A percentile compares a stretch with the other conserved stretches of the same genome.
These are phyloP conservation scores for Euphorbia tirucalli DNA, from an alignment of 345 rosid species.

Conservation along the genomic window DNA sequence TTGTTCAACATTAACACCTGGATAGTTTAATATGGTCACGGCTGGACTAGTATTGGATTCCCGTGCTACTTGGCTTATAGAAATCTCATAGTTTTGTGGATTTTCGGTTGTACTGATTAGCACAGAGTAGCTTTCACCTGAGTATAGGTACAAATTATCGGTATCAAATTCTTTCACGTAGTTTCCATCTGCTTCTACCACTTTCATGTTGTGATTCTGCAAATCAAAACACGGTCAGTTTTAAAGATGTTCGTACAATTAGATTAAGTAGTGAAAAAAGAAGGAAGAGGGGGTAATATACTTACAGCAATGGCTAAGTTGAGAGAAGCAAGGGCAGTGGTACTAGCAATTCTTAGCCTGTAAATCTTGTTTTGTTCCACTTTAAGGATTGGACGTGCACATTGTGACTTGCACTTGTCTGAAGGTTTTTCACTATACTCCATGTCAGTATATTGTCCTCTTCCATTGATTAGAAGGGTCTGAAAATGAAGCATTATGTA, in stretches of 20 bases:
- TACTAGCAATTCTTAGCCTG: conserved; percentile 69
- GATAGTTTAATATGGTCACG: conserved; percentile 55
- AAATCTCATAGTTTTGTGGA: conserved; percentile 57
- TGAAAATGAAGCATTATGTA: no score
- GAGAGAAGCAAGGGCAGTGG: conserved; percentile 72
- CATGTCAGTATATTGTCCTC: conserved; percentile 68
- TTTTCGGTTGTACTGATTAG: conserved; percentile 53
- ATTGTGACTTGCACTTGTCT: conserved; percentile 49
- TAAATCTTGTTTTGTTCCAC: conserved; percentile 60
- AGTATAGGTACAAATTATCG: conserved; percentile 59
- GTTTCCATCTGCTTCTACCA: conserved; percentile 94
- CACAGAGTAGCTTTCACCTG: conserved; percentile 85
- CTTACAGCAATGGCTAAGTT: conserved; percentile 63
- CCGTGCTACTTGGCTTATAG: conserved; percentile 58
- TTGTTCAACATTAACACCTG: conserved; percentile 32
- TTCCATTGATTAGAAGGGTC: conserved; percentile 60
- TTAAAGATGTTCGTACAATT: no score
- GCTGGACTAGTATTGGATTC: conserved; percentile 56
- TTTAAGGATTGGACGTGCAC: conserved; percentile 52
- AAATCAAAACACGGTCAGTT: not conserved
- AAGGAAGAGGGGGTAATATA: no score
- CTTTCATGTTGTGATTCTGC: conserved; percentile 67
- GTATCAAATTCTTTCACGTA: conserved; percentile 60
- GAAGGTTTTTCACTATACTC: conserved; percentile 29
- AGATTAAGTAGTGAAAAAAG: no score